Evolutionary conservation across 1,284 basidiomycete species (phyloP), one percentile per base, ranked within the genome.

Genomic region (Ustilago trichophora): DNA sequence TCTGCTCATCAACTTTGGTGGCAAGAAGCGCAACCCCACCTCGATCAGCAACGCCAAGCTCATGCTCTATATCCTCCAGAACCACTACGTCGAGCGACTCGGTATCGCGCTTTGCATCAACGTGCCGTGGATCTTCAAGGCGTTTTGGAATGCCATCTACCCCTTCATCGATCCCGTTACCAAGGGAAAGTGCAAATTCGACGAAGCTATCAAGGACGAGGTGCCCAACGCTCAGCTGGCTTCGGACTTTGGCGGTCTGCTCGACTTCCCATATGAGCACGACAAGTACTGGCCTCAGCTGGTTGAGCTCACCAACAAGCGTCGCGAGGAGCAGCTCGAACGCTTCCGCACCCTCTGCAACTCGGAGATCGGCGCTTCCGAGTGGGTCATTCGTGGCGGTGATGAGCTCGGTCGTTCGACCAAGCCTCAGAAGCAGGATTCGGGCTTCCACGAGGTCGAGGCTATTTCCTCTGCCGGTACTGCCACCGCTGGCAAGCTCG

Each of bases 261-360:
- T 77, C 19, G 75, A 82, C 44, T 76, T 82, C 48, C 54, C 86
- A 54, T 92, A 90, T 72, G 84, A 85, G 0, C 90, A 92, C 73
- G 86, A 87, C 26, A 85, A 86, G 59, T 92, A 91, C 77, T 91
- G 91, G 89, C 85, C 86, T 1, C 85, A 85, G 16, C 83, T 92
- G 22, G 81, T 90, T 2, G 75, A 83, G 52, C 82, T 88, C 73
- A 86, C 86, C 59, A 84, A 86, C 12, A 83, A 85, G 53, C 84
- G 87, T 41, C 83, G 84, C 41, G 82, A 84, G 37, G 77, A 66
- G 33, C 86, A 87, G 85, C 82, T 85, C 66, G 83, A 85, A 49
- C 85, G 84, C 24, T 93, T 82, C 78, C 47, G 63, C 13, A 63
- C 78, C 33, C 51, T 66, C 36, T 82, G 82, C 38, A 67, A 73